Evolutionary conservation across 257 asterid genomes (phyloP).

Genomic region (Vinca minor): DNA sequence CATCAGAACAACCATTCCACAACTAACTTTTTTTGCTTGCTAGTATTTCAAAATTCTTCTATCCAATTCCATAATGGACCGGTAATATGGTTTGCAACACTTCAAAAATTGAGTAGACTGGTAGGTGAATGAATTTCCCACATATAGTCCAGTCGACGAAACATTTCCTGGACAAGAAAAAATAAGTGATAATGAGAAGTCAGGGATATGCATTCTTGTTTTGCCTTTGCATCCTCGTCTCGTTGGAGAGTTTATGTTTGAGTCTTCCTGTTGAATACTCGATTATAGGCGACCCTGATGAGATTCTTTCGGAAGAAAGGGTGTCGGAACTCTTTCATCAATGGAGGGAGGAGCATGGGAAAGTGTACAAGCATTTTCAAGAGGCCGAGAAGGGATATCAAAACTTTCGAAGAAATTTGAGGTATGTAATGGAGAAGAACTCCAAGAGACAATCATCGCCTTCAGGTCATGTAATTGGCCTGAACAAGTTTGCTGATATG

Average conservation of each 20-base stretch:
- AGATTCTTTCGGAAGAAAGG: slow-evolving; percentile 15
- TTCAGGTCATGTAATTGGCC: slow-evolving; percentile 15
- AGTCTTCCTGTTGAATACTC: slow-evolving; percentile 14
- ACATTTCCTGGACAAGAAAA: background rate
- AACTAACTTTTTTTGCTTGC: too few relatives aligned
- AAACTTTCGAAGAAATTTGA: slow-evolving; percentile 21
- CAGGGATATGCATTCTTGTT: background rate
- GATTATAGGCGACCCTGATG: slow-evolving; percentile 3
- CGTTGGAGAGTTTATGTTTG: background rate
- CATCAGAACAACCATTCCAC: background rate
- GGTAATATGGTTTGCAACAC: background rate
- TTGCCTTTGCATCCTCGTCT: background rate
- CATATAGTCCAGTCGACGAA: background rate
- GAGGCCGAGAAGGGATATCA: slow-evolving; percentile 25
- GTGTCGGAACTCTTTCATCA: slow-evolving; percentile 22
- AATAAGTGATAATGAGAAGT: background rate
- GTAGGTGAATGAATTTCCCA: background rate
- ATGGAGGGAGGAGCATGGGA: slow-evolving; percentile 28
- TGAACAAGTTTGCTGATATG: slow-evolving; percentile 33
- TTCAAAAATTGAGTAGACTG: background rate
- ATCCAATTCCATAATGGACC: background rate
- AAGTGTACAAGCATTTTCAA: slow-evolving; percentile 18
- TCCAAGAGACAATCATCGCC: slow-evolving; percentile 12
- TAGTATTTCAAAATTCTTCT: too few relatives aligned
- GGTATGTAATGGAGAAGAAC: slow-evolving; percentile 23